Conservation (phyloP, 305 asterid genomes). For the Fraxinus sp. region DNA sequence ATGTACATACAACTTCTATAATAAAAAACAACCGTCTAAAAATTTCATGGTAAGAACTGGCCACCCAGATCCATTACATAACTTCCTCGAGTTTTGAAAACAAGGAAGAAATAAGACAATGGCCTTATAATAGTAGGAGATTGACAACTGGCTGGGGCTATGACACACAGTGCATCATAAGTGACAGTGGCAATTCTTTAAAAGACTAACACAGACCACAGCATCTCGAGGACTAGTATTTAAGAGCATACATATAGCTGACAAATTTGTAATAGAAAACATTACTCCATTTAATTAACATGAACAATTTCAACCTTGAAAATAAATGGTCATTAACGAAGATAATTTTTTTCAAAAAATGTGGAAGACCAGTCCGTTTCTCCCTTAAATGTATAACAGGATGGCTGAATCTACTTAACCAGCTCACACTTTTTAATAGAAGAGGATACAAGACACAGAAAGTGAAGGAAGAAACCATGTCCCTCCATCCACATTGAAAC, state of each 20-base stretch:
- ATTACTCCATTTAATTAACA: not conserved
- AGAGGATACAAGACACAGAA: not conserved
- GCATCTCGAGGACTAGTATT: not conserved
- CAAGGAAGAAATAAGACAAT: not conserved
- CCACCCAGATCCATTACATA: not conserved
- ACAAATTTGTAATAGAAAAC: not conserved
- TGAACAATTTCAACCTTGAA: not conserved
- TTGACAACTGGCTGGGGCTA: not conserved
- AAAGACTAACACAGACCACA: not conserved
- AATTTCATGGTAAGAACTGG: not conserved
- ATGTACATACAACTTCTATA: not conserved
- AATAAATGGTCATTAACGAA: not conserved
- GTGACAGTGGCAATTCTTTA: not conserved
- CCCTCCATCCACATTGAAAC: not conserved
- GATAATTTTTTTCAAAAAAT: not conserved
- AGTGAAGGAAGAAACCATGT: not conserved
- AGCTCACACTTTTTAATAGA: not conserved
- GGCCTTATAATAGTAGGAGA: not conserved
- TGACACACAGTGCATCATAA: not conserved
- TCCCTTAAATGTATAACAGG: slow-evolving; percentile 1
- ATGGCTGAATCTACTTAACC: not conserved
- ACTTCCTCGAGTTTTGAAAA: not conserved
- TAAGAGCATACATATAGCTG: not conserved
- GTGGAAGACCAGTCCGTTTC: not conserved
- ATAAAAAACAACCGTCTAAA: not conserved